phyloP scores from a whole-genome alignment of 1,139 yeast species.

The Meyerozyma sp. region DNA sequence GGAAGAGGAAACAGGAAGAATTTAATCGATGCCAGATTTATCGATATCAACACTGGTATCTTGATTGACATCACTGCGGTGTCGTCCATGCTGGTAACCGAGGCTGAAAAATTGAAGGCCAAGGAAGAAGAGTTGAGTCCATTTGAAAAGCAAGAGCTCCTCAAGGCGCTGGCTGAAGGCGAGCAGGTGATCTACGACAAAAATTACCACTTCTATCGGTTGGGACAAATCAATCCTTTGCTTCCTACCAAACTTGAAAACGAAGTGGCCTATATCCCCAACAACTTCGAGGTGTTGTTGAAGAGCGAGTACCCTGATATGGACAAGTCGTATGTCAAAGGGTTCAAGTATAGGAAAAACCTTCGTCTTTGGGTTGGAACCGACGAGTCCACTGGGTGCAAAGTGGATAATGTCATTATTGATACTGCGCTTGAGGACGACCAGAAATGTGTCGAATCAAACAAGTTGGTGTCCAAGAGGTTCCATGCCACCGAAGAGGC shows the following conservation, averaged over 20 bases:
- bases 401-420: not conserved
- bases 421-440: slow-evolving; percentile 1
- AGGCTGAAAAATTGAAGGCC: not conserved
- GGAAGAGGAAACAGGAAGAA: slow-evolving; percentile 10
- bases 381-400: slow-evolving; percentile 1
- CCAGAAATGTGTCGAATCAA: not conserved
- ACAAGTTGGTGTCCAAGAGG: not conserved
- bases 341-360: slow-evolving; percentile 1
- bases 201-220: not conserved
- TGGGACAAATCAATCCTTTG: slow-evolving; percentile 1
- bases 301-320: not conserved
- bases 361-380: slow-evolving; percentile 1
- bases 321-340: not conserved
- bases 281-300: not conserved
- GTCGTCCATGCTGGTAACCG: not conserved
- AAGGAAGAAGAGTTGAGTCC: not conserved
- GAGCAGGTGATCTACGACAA: slow-evolving; percentile 1
- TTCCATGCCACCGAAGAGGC: not conserved
- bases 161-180: not conserved
- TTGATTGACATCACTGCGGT: slow-evolving; percentile 11
- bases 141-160: not conserved
- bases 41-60: slow-evolving; percentile 11
- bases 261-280: slow-evolving; percentile 2
- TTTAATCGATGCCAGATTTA: slow-evolving; percentile 12
- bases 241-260: slow-evolving; percentile 2